Evolutionary conservation across 768 basidiomycete species (phyloP).

Genomic region (Pulveroboletus ravenelii): DNA sequence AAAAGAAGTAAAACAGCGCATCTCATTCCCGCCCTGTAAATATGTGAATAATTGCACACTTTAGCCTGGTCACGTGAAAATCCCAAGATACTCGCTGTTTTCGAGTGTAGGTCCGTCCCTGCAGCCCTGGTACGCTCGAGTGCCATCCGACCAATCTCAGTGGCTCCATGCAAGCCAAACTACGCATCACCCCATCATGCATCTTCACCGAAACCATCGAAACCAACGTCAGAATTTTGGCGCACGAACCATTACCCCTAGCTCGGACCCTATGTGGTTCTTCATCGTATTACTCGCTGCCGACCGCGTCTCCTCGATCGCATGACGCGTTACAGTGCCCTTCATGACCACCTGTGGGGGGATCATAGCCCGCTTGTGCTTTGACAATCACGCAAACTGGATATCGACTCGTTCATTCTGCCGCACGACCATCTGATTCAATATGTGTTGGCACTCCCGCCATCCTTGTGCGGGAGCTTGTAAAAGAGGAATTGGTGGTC

Average conservation of each 20-base stretch:
- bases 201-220: too few relatives aligned
- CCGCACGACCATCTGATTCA: slow-evolving; percentile 92
- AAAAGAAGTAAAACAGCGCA: slow-evolving; percentile 85
- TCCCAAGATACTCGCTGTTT: slow-evolving; percentile 88
- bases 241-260: too few relatives aligned
- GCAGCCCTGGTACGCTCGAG: slow-evolving; percentile 91
- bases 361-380: slow-evolving; percentile 80
- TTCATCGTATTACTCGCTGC: too few relatives aligned
- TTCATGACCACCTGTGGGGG: too few relatives aligned
- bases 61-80: slow-evolving; percentile 95
- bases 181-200: slow-evolving; percentile 91
- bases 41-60: slow-evolving; percentile 98
- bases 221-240: too few relatives aligned
- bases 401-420: slow-evolving; percentile 49
- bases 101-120: slow-evolving; percentile 94
- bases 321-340: too few relatives aligned
- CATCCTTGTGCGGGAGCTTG: slow-evolving; percentile 95
- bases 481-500: slow-evolving; percentile 58
- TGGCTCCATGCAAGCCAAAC: slow-evolving; percentile 93
- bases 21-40: slow-evolving; percentile 97
- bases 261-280: too few relatives aligned
- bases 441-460: slow-evolving; percentile 86
- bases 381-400: slow-evolving; percentile 39
- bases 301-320: too few relatives aligned
- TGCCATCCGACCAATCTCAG: slow-evolving; percentile 99